These are phyloP conservation scores for Podaxis sp. DNA, from an alignment of 768 basidiomycete species.

Conservation along the genomic window DNA sequence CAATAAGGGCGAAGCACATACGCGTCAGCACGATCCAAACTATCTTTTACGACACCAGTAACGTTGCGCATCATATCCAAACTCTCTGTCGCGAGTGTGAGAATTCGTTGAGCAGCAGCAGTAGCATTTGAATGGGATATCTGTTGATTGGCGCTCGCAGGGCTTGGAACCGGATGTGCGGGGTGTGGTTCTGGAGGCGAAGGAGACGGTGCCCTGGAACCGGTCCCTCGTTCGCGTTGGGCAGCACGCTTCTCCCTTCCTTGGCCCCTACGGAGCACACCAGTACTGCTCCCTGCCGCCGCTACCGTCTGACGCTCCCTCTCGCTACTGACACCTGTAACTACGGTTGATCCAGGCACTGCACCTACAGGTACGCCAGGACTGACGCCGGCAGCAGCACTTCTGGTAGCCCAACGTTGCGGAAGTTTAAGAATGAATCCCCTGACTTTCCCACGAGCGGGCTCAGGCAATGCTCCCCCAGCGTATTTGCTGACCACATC, in stretches of 20 bases:
- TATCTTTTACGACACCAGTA: constrained; percentile 84
- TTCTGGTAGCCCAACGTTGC: constrained; percentile 64
- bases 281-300: constrained; percentile 29
- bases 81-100: constrained; percentile 86
- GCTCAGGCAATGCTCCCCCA: constrained; percentile 82
- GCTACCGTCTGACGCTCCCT: constrained; percentile 27
- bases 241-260: constrained; percentile 25
- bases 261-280: constrained; percentile 24
- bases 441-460: constrained; percentile 67
- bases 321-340: constrained; percentile 12
- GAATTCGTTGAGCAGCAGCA: constrained; percentile 73
- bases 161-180: background rate
- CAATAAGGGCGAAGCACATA: constrained; percentile 32
- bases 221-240: constrained; percentile 37
- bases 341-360: background rate
- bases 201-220: constrained; percentile 12
- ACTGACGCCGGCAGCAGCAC: constrained; percentile 21
- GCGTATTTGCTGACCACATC: constrained; percentile 84
- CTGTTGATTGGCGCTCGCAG: background rate
- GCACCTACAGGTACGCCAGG: background rate
- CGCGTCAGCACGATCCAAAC: constrained; percentile 83
- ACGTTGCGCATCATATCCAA: constrained; percentile 90
- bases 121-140: constrained; percentile 53
- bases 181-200: background rate
- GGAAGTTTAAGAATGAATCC: constrained; percentile 79